These are phyloP conservation scores for Arthrobotrys sphaeroides DNA, from an alignment of 2,329 filamentous ascomycete species.

Conservation along the genomic window DNA sequence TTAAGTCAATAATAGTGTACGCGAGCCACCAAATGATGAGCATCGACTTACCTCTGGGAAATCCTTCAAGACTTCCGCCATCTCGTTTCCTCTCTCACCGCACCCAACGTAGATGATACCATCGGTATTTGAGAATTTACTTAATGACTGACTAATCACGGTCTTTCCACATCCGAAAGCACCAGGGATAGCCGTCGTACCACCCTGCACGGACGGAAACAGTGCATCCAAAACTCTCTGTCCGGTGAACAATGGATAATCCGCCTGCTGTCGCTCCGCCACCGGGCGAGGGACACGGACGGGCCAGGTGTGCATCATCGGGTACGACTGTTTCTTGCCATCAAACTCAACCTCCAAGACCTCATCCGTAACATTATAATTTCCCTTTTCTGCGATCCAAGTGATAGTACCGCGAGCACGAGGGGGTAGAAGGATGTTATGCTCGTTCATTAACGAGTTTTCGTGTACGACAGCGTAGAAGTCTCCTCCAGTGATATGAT, in stretches of 20 bases:
- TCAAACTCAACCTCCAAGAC: slow-evolving; percentile 97
- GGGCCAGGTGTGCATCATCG: slow-evolving; percentile 99
- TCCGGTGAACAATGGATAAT: slow-evolving; percentile 92
- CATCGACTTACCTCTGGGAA: too few relatives aligned
- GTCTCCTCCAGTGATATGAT: slow-evolving; percentile 95
- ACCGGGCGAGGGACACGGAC: slow-evolving; percentile 93
- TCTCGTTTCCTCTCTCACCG: slow-evolving; percentile 95
- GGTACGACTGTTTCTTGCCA: slow-evolving; percentile 89
- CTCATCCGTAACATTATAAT: slow-evolving; percentile 92
- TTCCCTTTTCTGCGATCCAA: slow-evolving; percentile 85
- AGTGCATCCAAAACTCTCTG: slow-evolving; percentile 96
- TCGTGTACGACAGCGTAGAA: slow-evolving; percentile 95
- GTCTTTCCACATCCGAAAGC: slow-evolving; percentile 99
- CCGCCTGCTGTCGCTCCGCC: slow-evolving; percentile 88
- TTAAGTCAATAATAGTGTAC: too few relatives aligned
- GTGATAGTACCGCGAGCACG: slow-evolving; percentile 91
- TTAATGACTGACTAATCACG: slow-evolving; percentile 97
- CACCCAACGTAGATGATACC: slow-evolving; percentile 97
- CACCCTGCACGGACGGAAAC: slow-evolving; percentile 95
- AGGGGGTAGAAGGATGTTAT: slow-evolving; percentile 91
- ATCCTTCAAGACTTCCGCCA: slow-evolving; percentile 99
- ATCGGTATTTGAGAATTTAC: slow-evolving; percentile 99
- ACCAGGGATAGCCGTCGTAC: slow-evolving; percentile 96
- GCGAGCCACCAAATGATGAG: too few relatives aligned
- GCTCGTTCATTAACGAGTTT: slow-evolving; percentile 91